Conservation (phyloP, 225 moss, liverwort and hornwort species). For the Sphagnum contortum region DNA sequence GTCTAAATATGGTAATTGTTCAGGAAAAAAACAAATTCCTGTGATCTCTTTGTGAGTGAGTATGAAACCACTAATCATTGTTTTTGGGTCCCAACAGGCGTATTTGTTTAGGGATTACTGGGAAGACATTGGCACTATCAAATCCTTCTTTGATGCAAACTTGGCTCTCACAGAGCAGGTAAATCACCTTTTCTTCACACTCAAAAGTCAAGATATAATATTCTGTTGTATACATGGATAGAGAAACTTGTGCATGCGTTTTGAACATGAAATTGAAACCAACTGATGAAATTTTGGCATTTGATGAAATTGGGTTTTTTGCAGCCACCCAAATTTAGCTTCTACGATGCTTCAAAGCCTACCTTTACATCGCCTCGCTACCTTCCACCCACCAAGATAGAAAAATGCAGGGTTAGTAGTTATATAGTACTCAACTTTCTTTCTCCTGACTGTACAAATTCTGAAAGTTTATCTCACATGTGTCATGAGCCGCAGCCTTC, state of each 20-base stretch:
- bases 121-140: conserved; percentile 62
- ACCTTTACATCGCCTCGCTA: conserved; percentile 64
- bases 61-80: not conserved
- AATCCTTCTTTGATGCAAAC: conserved; percentile 63
- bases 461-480: too few relatives aligned
- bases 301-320: not conserved
- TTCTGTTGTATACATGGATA: not conserved
- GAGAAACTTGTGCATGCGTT: not conserved
- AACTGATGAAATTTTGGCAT: not conserved
- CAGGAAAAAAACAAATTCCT: too few relatives aligned
- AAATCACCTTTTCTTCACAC: not conserved
- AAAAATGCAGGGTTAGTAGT: conserved; percentile 39
- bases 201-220: not conserved
- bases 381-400: conserved; percentile 58
- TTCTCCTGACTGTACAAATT: too few relatives aligned
- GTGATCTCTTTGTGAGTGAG: too few relatives aligned
- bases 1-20: not conserved
- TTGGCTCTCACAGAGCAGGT: conserved; percentile 54
- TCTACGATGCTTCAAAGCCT: conserved; percentile 50
- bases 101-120: conserved; percentile 63
- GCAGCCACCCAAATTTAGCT: conserved; percentile 51
- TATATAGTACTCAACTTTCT: too few relatives aligned
- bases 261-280: not conserved
- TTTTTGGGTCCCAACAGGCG: conserved; percentile 21
- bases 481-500: too few relatives aligned